These are phyloP conservation scores for Hypsizygus ulmarius DNA, from an alignment of 1,284 basidiomycete genomes.

Conservation along the genomic window DNA sequence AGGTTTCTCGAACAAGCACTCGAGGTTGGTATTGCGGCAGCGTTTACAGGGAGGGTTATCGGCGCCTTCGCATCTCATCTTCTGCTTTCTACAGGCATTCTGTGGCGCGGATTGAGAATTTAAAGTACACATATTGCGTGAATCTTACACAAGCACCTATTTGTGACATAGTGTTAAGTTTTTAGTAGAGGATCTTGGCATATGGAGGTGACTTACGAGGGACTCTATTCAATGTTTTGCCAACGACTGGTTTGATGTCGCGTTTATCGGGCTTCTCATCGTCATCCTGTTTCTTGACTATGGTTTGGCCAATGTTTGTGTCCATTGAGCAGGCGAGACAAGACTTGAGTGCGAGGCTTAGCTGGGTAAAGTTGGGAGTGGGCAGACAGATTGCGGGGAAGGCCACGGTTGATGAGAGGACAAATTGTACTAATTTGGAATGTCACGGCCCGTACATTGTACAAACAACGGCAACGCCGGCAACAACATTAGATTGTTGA, in stretches of 20 bases:
- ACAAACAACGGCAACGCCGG: slow-evolving; percentile 12
- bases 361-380: slow-evolving; percentile 2
- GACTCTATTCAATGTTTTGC: slow-evolving; percentile 77
- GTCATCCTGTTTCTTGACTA: slow-evolving; percentile 42
- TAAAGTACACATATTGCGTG: slow-evolving; percentile 13
- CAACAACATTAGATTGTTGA: too few relatives aligned
- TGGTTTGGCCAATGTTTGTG: slow-evolving; percentile 24
- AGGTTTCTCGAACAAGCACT: slow-evolving; percentile 90
- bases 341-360: background rate
- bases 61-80: slow-evolving; percentile 87
- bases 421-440: slow-evolving; percentile 18
- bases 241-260: slow-evolving; percentile 62
- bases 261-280: slow-evolving; percentile 50
- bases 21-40: slow-evolving; percentile 79
- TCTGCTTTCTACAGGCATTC: slow-evolving; percentile 85
- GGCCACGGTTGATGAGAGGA: slow-evolving; percentile 15
- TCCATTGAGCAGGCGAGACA: slow-evolving; percentile 18
- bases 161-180: slow-evolving; percentile 16
- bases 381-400: slow-evolving; percentile 15
- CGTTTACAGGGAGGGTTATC: slow-evolving; percentile 90
- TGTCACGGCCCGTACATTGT: slow-evolving; percentile 12
- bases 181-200: slow-evolving; percentile 16
- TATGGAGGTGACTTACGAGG: slow-evolving; percentile 57
- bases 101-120: slow-evolving; percentile 28
- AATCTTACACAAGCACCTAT: slow-evolving; percentile 73